phyloP scores from a whole-genome alignment of 805 yeast genomes.

The Candida golubevii region DNA sequence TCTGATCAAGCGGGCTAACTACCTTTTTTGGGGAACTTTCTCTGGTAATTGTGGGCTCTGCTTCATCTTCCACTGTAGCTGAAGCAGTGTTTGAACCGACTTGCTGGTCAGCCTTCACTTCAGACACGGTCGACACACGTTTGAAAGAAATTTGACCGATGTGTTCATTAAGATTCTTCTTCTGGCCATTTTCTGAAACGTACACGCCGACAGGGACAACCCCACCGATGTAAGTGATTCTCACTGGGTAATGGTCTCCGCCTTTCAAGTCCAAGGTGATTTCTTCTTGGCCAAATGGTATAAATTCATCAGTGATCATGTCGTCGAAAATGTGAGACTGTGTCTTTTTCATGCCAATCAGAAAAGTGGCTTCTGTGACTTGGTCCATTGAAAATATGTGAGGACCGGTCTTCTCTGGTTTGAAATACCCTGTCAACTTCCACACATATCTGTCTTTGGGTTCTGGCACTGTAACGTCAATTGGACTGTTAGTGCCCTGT shows the following conservation, averaged over 20 bases:
- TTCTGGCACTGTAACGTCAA: background rate
- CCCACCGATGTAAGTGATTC: background rate
- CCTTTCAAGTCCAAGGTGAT: background rate
- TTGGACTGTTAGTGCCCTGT: background rate
- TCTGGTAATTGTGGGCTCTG: too few species aligned
- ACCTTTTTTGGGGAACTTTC: too few species aligned
- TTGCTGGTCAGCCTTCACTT: too few species aligned
- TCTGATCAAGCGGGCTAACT: too few species aligned
- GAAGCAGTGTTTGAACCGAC: too few species aligned
- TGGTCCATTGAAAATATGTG: background rate
- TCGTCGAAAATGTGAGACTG: background rate
- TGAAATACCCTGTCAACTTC: slow-evolving; percentile 1
- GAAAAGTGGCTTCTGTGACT: background rate
- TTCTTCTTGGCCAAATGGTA: background rate
- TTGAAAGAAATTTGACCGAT: background rate
- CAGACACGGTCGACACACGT: too few species aligned
- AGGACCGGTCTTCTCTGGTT: background rate
- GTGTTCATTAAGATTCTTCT: background rate
- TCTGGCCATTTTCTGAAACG: background rate
- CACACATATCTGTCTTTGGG: background rate
- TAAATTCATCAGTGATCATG: background rate
- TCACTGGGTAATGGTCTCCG: slow-evolving; percentile 1
- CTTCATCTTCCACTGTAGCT: too few species aligned
- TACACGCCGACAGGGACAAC: background rate
- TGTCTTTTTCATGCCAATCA: background rate